Conservation (phyloP, 2,329 filamentous ascomycete species). For the Diaporthe nobilis region DNA sequence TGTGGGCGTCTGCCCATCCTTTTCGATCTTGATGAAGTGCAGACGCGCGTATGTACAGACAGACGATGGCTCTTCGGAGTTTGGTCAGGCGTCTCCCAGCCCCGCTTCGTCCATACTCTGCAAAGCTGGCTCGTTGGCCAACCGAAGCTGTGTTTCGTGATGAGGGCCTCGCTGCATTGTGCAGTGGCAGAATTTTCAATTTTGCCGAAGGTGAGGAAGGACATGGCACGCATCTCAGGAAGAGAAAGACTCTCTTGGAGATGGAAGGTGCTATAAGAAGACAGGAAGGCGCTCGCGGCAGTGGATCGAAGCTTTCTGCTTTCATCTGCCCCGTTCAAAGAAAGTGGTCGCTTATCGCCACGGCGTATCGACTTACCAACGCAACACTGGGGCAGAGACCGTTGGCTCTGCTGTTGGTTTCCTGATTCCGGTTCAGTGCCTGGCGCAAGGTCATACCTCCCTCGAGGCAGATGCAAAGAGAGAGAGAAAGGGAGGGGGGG, state of each 20-base stretch:
- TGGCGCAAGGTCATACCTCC: not conserved
- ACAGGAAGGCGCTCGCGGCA: not conserved
- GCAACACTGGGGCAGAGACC: not conserved
- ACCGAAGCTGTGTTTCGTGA: not conserved
- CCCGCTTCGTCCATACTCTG: too few relatives aligned
- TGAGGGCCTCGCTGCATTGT: not conserved
- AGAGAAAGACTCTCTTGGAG: not conserved
- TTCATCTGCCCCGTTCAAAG: too few relatives aligned
- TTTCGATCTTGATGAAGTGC: too few relatives aligned
- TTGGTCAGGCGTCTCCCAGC: not conserved
- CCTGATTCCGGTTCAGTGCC: not conserved
- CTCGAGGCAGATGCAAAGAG: not conserved
- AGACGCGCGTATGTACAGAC: rapidly evolving
- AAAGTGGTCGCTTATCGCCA: not conserved
- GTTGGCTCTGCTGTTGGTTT: not conserved
- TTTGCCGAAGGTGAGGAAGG: too few relatives aligned
- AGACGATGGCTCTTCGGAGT: not conserved
- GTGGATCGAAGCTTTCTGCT: not conserved
- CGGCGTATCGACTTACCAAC: not conserved
- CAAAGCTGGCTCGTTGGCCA: not conserved
- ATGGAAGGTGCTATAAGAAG: not conserved
- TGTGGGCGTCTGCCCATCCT: not conserved
- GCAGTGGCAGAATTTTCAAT: not conserved
- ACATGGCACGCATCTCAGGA: too few relatives aligned
- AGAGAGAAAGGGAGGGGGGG: too few relatives aligned